Percentiles rank a stretch among this genome's conserved stretches.
Conservation (phyloP, 106 monocot species). For the Phalaenopsis equestris region DNA sequence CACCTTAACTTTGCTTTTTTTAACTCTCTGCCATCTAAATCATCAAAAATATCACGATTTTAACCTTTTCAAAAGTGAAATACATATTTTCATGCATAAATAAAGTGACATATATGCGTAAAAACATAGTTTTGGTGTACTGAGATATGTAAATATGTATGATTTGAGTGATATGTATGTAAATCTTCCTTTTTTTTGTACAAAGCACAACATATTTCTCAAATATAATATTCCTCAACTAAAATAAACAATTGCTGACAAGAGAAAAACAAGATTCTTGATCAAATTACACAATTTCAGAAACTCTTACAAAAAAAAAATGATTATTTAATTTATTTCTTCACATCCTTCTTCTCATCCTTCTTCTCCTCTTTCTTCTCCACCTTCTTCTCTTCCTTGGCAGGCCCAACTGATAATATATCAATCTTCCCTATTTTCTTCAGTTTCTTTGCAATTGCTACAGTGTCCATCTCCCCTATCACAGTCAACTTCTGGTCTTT, state of each 20-base stretch:
- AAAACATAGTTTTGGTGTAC: no score
- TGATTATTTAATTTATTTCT: not conserved
- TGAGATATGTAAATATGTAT: no score
- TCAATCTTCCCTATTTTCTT: slow-evolving; percentile 77
- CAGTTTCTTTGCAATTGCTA: slow-evolving; percentile 74
- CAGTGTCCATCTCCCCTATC: slow-evolving; percentile 66
- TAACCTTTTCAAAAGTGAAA: no score
- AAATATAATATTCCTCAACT: not conserved
- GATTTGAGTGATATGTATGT: no score
- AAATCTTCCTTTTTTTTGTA: no score
- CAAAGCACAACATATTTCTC: no score
- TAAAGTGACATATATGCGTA: no score
- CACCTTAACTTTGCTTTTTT: no score
- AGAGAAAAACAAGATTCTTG: not conserved
- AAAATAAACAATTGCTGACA: not conserved
- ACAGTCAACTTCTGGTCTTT: slow-evolving; percentile 87
- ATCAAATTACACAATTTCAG: not conserved
- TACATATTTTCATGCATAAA: no score
- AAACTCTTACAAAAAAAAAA: not conserved
- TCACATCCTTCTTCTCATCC: slow-evolving; percentile 2
- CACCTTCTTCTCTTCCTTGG: slow-evolving; percentile 91
- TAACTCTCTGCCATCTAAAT: no score
- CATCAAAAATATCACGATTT: no score
- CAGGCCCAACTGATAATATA: slow-evolving; percentile 71
- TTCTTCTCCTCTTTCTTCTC: slow-evolving; percentile 25